Percentiles rank a stretch among this genome's conserved stretches.
phyloP scores from a whole-genome alignment of 352 stramenopile genomes.

The Globisporangium irregulare region DNA sequence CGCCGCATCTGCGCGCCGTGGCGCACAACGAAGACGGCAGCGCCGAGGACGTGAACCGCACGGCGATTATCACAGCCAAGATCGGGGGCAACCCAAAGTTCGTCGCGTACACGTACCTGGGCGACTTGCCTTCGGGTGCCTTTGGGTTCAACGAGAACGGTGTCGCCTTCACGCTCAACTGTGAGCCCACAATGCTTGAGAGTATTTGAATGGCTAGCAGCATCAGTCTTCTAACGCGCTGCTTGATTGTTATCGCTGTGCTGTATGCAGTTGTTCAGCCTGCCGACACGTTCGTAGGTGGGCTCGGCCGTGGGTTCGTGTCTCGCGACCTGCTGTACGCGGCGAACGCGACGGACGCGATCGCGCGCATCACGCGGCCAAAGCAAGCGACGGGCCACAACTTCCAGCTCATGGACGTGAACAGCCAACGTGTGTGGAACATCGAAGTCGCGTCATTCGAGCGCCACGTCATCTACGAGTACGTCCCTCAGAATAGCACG shows the following conservation, averaged over 20 bases:
- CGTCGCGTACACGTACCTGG: conserved; percentile 71
- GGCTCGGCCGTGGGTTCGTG: conserved; percentile 65
- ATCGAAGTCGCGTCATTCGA: conserved; percentile 67
- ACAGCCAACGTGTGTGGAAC: conserved; percentile 47
- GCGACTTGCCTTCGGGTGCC: conserved; percentile 63
- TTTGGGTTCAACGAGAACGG: conserved; percentile 73
- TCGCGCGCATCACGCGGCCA: conserved; percentile 44
- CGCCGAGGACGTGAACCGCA: conserved; percentile 54
- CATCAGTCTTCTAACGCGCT: background rate
- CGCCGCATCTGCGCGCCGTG: conserved; percentile 38
- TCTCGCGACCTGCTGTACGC: conserved; percentile 58
- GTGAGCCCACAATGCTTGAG: conserved; percentile 28
- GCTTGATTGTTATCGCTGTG: background rate
- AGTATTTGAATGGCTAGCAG: background rate
- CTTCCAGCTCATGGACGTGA: conserved; percentile 75
- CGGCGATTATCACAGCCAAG: conserved; percentile 56
- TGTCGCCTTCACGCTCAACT: conserved; percentile 77
- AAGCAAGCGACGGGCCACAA: conserved; percentile 67
- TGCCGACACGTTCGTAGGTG: conserved; percentile 49
- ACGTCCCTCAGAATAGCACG: conserved; percentile 3
- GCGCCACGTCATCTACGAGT: conserved; percentile 47
- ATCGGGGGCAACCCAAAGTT: conserved; percentile 55
- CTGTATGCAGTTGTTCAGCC: conserved; percentile 54
- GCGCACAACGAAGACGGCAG: conserved; percentile 72
- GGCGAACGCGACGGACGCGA: conserved; percentile 39